phyloP scores from a whole-genome alignment of 345 rosid genomes.

The Eutrema heterophyllum region DNA sequence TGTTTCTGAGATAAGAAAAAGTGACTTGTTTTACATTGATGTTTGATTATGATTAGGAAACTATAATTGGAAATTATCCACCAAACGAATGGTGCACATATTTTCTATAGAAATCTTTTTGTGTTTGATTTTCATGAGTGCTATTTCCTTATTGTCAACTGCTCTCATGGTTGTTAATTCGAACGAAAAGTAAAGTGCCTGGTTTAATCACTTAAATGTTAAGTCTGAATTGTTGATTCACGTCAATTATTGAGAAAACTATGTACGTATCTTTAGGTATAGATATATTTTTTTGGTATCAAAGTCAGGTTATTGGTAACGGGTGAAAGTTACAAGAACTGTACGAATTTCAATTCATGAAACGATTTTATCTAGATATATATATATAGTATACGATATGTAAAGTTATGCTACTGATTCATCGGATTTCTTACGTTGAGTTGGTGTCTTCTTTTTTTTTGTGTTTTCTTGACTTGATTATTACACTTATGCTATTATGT shows the following conservation, averaged over 20 bases:
- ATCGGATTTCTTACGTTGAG: neutral
- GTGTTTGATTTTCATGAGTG: slow-evolving; percentile 1
- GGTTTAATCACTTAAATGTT: neutral
- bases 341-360: neutral
- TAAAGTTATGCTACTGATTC: neutral
- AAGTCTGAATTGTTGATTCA: neutral
- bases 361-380: neutral
- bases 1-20: neutral
- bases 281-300: neutral
- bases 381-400: neutral
- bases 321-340: neutral
- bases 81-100: neutral
- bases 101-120: neutral
- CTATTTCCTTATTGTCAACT: neutral
- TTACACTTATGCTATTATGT: neutral
- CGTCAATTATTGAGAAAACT: neutral
- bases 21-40: neutral
- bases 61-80: neutral
- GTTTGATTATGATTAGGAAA: neutral
- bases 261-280: neutral
- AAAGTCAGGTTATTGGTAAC: neutral
- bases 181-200: neutral
- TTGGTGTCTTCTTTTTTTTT: too few species aligned
- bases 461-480: neutral
- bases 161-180: neutral